Percentiles rank a stretch among this genome's conserved stretches.
phyloP scores from a whole-genome alignment of 129 eudicot species.

The Cynara cardunculus region DNA sequence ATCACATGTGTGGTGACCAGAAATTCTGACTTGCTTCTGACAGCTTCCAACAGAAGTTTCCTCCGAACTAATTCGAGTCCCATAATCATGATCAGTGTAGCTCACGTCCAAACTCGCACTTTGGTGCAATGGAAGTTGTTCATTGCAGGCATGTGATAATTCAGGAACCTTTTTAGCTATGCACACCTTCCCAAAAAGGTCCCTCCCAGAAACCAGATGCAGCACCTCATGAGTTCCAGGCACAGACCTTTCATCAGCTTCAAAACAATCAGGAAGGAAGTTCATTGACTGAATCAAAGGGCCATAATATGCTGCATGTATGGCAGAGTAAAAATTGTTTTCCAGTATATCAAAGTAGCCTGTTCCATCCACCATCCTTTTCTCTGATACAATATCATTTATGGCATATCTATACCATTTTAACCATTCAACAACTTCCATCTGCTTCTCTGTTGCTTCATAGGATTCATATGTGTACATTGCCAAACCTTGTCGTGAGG shows the following conservation, averaged over 20 bases:
- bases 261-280: constrained; percentile 83
- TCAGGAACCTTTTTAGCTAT: constrained; percentile 51
- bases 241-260: constrained; percentile 89
- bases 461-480: constrained; percentile 51
- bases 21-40: constrained; percentile 16
- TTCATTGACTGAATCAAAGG: constrained; percentile 73
- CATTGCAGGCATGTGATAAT: constrained; percentile 39
- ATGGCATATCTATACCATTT: constrained; percentile 83
- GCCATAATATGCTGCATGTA: constrained; percentile 81
- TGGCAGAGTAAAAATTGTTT: constrained; percentile 77
- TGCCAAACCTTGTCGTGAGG: constrained; percentile 37
- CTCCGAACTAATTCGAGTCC: constrained; percentile 10
- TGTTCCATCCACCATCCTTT: constrained; percentile 61
- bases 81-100: constrained; percentile 18
- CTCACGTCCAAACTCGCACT: constrained; percentile 20
- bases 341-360: constrained; percentile 73
- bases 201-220: constrained; percentile 85
- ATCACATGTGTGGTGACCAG: constrained; percentile 39
- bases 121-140: constrained; percentile 31
- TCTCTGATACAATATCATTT: constrained; percentile 63
- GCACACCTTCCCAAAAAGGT: constrained; percentile 84
- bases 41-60: background rate
- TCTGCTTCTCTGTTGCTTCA: constrained; percentile 41
- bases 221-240: constrained; percentile 70
- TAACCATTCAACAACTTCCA: constrained; percentile 97